Evolutionary conservation across 192 early-diverging fungal species (phyloP), one percentile per base, ranked within the genome.

Genomic region (Gonapodya sp.): DNA sequence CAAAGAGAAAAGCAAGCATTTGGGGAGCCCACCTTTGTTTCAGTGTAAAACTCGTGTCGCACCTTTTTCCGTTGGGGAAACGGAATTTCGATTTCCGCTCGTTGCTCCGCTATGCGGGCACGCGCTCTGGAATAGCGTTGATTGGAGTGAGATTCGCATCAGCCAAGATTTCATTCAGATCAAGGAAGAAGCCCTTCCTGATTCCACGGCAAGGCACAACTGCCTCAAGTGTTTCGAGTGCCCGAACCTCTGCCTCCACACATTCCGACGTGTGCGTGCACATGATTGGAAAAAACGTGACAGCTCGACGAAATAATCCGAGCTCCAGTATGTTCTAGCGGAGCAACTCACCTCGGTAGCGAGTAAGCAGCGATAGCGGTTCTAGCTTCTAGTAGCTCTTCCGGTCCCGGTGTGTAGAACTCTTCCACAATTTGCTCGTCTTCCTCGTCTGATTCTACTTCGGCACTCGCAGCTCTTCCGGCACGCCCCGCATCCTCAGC

Each of bases 381-480:
- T 73, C 96, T 84, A 16, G 93, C 91, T 35, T 89, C 88, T 36
- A 93, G 85, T 18, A 98, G 86, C 80, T 89, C 89, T 1, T 87
- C 84, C 1, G 91, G 82, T 36, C 96, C 96, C 34, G 92, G 91
- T 8, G 96, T 96, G 81, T 89, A 95, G 82, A 93, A 95, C 81
- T 94, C 95, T 36, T 95, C 93, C 32, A 89, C 84, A 82, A 84
- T 80, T 81, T 82, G 84, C 82, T 83, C 83, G n/a, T 85, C 83
- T 37, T 36, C 78, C 73, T 80, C 86, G 33, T 88, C 89, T 73
- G 87, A 85, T 64, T 91, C 93, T 33, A 92, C 89, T 31, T 87
- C 87, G 36, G 82, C 83, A 83, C 91, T 86, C 31, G 74, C 82
- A 34, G 86, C 92, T 14, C 87, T 88, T 24, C 83, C 88, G 35